Base-by-base conservation (phyloP, 345 rosid genomes). In the Pistacia integerrima region DNA sequence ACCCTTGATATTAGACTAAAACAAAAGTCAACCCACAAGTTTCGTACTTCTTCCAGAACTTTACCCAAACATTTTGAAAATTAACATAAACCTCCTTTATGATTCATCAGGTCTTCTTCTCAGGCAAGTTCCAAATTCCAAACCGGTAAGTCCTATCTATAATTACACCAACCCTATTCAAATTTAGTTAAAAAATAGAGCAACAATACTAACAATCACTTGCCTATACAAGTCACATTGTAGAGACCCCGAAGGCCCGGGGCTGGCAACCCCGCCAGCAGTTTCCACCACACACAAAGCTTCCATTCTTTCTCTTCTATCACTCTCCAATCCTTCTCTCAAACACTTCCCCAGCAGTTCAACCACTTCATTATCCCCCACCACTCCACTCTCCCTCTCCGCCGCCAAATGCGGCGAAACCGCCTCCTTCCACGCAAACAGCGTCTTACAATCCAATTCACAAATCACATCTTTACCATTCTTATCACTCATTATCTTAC, bases 201-300 rank as follows among this genome's bases (percentile, higher is more conserved):
- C 49, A 63, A 69, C 33, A 58, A 57, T 2, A 51, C 57, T 5
- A 58, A 35, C 4, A 36, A 57, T 65, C 41, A 58, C 74, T 44
- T 81, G 90, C 99, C 98, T 81, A 69, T 93, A 96, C 64, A 96
- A 86, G 61, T 96, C 97, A 41, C 99, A 96, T 68, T 93, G 99
- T 76, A 92, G 94, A 71, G 98, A 82, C 22, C 98, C 97, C 0
- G 98, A 90, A 3, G 99, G 97, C 3, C 88, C 97, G 0, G 98
- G 98, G 67, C 97, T 93, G 0, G 98, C 99, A 61, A 96, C 94
- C 18, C 99, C 98, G 2, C 99, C 99, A 13, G 99, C 94, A 64
- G 99, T 92, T 83, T 96, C 98, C 55, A 96, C 87, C 59, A 96
- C 82, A 77, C 93, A 92, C 8, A 95, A 79, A 66, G 76, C 74